These are phyloP conservation scores for Aspergillus sp. DNA, from an alignment of 2,329 filamentous ascomycete species.

Conservation along the genomic window DNA sequence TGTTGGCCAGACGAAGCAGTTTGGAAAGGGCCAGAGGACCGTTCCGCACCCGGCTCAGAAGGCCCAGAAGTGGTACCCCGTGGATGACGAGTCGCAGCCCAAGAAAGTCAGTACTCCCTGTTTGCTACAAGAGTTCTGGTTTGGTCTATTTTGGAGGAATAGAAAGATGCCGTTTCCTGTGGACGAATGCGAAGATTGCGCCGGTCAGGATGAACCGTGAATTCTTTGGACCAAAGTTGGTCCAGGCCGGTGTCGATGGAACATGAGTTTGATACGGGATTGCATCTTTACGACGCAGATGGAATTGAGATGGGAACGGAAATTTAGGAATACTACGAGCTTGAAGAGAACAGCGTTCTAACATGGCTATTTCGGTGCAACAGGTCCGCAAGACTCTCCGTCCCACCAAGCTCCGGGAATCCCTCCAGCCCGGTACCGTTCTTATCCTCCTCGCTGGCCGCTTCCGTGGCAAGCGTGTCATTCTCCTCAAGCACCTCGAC, in stretches of 20 bases:
- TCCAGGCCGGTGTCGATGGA: slow-evolving; percentile 14
- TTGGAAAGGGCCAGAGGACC: slow-evolving; percentile 91
- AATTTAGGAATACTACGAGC: slow-evolving; percentile 1
- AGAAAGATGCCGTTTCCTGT: slow-evolving; percentile 19
- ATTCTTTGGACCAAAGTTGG: slow-evolving; percentile 7
- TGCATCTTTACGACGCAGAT: slow-evolving; percentile 9
- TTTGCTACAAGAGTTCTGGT: slow-evolving; percentile 12
- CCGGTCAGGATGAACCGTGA: slow-evolving; percentile 13
- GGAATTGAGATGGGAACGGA: slow-evolving; percentile 1
- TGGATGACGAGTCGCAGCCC: slow-evolving; percentile 77
- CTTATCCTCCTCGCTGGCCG: slow-evolving; percentile 98
- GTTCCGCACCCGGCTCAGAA: slow-evolving; percentile 82
- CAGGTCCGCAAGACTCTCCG: slow-evolving; percentile 93
- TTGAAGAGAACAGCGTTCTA: slow-evolving; percentile 6
- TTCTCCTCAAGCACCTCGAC: slow-evolving; percentile 95
- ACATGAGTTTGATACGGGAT: slow-evolving; percentile 16
- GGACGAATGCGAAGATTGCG: slow-evolving; percentile 26
- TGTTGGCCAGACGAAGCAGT: slow-evolving; percentile 73
- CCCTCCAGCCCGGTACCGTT: slow-evolving; percentile 88
- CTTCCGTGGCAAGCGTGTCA: slow-evolving; percentile 99
- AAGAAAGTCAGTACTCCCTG: slow-evolving; percentile 76
- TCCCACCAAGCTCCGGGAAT: slow-evolving; percentile 76
- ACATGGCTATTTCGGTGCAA: slow-evolving; percentile 23
- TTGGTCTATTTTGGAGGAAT: slow-evolving; percentile 4
- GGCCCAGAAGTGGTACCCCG: slow-evolving; percentile 98